A percentile compares a stretch with the other conserved stretches of the same genome.
Conservation (phyloP, 169 alveolate genomes). For the Plasmodium vivax region DNA sequence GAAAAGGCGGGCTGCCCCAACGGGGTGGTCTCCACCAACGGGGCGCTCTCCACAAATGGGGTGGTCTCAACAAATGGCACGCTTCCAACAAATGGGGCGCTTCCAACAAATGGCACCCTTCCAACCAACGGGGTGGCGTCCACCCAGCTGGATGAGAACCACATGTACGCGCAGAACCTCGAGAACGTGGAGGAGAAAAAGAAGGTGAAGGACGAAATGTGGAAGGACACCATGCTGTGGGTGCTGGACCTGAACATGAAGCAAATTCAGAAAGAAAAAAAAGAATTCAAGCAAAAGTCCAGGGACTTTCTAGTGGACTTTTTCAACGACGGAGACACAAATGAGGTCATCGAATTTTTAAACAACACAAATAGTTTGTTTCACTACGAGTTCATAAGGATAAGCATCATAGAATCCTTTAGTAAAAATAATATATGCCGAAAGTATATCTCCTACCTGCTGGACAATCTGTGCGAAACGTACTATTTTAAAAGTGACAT, state of each 20-base stretch:
- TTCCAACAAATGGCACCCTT: not conserved
- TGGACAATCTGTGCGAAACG: conserved; percentile 52
- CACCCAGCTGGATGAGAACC: conserved; percentile 2
- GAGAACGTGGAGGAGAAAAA: conserved; percentile 41
- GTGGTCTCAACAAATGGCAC: not conserved
- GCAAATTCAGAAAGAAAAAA: conserved; percentile 60
- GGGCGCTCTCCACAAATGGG: not conserved
- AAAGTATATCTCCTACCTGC: conserved; percentile 44
- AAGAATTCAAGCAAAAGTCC: conserved; percentile 54
- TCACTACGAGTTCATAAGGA: conserved; percentile 72
- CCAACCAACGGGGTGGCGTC: not conserved
- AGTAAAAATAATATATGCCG: conserved; percentile 73
- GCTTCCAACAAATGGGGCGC: not conserved
- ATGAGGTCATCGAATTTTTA: conserved; percentile 72
- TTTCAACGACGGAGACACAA: conserved; percentile 68
- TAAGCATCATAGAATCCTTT: conserved; percentile 68
- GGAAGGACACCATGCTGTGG: conserved; percentile 68
- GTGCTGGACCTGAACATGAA: conserved; percentile 55
- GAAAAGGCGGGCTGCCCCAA: not conserved
- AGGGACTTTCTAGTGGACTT: conserved; percentile 69
- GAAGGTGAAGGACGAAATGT: conserved; percentile 56
- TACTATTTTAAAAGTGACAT: conserved; percentile 49
- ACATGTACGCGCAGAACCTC: conserved; percentile 28
- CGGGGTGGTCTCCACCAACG: not conserved
- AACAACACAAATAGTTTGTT: conserved; percentile 43